A percentile compares a stretch with the other conserved stretches of the same genome.
phyloP scores from a whole-genome alignment of 177 flowering plant genomes.

The Vitis hybrid region DNA sequence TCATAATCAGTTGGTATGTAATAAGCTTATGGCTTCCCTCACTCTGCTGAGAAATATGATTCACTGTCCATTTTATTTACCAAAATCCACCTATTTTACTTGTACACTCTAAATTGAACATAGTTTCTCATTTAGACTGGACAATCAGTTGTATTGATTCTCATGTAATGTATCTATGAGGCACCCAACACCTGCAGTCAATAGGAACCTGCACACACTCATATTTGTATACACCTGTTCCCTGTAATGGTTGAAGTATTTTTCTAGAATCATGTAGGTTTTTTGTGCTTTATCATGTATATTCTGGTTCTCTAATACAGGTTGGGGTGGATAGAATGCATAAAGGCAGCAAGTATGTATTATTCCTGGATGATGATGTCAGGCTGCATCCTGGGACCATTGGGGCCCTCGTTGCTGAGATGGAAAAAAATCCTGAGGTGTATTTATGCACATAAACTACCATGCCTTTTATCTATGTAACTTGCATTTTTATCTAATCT shows the following conservation, averaged over 20 bases:
- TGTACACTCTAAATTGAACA: no score
- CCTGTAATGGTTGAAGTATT: no score
- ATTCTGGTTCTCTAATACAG: constrained; percentile 36
- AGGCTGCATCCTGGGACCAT: constrained; percentile 94
- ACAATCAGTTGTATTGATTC: no score
- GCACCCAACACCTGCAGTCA: no score
- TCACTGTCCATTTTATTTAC: no score
- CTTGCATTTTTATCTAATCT: not conserved
- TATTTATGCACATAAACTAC: not conserved
- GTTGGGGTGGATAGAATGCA: constrained; percentile 90
- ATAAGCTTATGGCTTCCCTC: not conserved
- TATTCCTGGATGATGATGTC: constrained; percentile 96
- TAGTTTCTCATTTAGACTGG: no score
- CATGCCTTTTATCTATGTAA: not conserved
- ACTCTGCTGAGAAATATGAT: no score
- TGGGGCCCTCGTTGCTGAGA: constrained; percentile 89
- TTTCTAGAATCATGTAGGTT: no score
- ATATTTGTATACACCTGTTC: no score
- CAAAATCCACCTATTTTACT: no score
- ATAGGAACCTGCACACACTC: no score
- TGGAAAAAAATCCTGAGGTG: constrained; percentile 95
- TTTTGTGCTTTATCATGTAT: not conserved
- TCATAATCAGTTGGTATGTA: constrained; percentile 93
- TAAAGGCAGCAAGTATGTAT: constrained; percentile 84
- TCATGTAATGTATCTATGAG: no score